Percentiles rank a stretch among this genome's conserved stretches.
These are phyloP conservation scores for Alectoria sarmentosa DNA, from an alignment of 495 filamentous ascomycete genomes.

Conservation along the genomic window DNA sequence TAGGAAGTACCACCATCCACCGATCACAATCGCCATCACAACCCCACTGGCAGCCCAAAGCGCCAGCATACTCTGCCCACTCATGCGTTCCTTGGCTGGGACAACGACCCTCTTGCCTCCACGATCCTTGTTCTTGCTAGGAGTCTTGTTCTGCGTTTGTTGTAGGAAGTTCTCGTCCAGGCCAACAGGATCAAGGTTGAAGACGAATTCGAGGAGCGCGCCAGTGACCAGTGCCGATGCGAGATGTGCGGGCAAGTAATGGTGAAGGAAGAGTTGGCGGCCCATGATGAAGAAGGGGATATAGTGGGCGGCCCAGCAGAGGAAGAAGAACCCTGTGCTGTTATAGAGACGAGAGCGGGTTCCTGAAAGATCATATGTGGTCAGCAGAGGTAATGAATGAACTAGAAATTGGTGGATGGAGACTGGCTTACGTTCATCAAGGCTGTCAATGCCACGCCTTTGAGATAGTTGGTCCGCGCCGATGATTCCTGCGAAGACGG, in stretches of 20 bases:
- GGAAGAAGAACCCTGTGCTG: slow-evolving; percentile 97
- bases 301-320: slow-evolving; percentile 71
- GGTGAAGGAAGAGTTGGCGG: slow-evolving; percentile 67
- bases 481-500: slow-evolving; percentile 88
- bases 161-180: slow-evolving; percentile 35
- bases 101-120: slow-evolving; percentile 45
- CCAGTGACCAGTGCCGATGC: slow-evolving; percentile 89
- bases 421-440: slow-evolving; percentile 77
- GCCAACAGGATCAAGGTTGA: slow-evolving; percentile 71
- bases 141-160: slow-evolving; percentile 40
- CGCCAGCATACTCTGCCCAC: slow-evolving; percentile 65
- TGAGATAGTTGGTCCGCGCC: slow-evolving; percentile 89
- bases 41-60: slow-evolving; percentile 71
- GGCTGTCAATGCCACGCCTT: slow-evolving; percentile 82
- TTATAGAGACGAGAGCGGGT: slow-evolving; percentile 93
- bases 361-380: slow-evolving; percentile 39
- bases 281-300: slow-evolving; percentile 72
- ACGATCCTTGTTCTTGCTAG: slow-evolving; percentile 30
- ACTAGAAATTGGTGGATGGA: not conserved
- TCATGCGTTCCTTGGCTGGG: slow-evolving; percentile 71
- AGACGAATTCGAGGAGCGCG: slow-evolving; percentile 95
- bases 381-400: not conserved
- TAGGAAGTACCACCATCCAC: slow-evolving; percentile 86
- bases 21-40: slow-evolving; percentile 60
- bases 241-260: slow-evolving; percentile 82